Percentiles rank a stretch among this genome's conserved stretches.
These are phyloP conservation scores for Coccomyxa subellipsoidea DNA, from an alignment of 163 green algal genomes.

Conservation along the genomic window DNA sequence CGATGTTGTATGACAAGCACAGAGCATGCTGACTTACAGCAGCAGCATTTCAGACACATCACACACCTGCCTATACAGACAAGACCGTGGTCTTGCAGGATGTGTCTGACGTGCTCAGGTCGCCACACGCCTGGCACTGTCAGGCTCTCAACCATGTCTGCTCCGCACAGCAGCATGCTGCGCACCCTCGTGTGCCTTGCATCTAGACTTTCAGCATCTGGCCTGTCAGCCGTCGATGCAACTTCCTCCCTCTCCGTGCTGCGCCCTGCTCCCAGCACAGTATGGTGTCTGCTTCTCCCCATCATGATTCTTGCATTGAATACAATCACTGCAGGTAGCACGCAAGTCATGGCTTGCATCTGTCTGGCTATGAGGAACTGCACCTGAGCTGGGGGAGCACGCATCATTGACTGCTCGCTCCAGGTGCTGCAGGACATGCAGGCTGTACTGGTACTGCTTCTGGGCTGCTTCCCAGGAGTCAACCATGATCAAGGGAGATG, in stretches of 20 bases:
- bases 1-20: too few relatives aligned
- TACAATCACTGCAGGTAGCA: neutral
- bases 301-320: too few relatives aligned
- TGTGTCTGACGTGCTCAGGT: slow-evolving; percentile 45
- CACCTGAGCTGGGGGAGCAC: neutral
- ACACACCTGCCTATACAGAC: slow-evolving; percentile 60
- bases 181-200: slow-evolving; percentile 2
- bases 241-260: neutral
- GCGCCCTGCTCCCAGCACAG: neutral
- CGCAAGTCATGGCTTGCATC: too few relatives aligned
- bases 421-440: slow-evolving; percentile 72
- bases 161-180: slow-evolving; percentile 85
- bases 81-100: slow-evolving; percentile 65
- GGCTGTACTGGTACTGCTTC: slow-evolving; percentile 69
- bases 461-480: slow-evolving; percentile 85
- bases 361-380: neutral
- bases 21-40: too few relatives aligned
- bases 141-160: slow-evolving; percentile 85
- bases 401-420: slow-evolving; percentile 29
- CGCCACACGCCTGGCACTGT: slow-evolving; percentile 73
- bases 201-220: neutral
- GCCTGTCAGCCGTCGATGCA: neutral
- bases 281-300: neutral
- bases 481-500: slow-evolving; percentile 75
- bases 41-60: too few relatives aligned